Base-by-base conservation (phyloP, 306 rosid species). In the Carpinus viminea region DNA sequence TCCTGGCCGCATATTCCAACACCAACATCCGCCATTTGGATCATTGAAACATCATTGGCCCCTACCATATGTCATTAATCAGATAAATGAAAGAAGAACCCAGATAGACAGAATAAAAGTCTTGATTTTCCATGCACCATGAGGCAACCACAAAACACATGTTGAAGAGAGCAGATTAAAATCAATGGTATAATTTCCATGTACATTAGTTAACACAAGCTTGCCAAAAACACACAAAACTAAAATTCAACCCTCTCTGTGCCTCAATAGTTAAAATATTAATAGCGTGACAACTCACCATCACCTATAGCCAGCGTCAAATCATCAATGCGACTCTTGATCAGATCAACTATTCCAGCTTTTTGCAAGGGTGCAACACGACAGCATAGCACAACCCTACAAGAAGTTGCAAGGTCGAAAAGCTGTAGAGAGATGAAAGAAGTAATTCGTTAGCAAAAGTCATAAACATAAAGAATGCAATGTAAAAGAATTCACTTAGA, bases 21-120 rank as follows among this genome's bases (percentile, higher is more conserved):
- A 72, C 99, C 99, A 79, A 96, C 99, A 90, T 96, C 99, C 68
- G 99, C 99, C 99, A 90, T 96, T 88, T 95, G 98, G 86, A 95
- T 95, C 98, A 95, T 96, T 66, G 99, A 91, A 81, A 96, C 99
- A 52, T 96, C 99, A 79, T 96, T 96, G 77, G 99, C 99, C 70
- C 99, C 99, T 96, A 90, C 53, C 76, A 78, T 70, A 74, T 56
- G 80, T 26, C 70, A 64, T 48, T 73, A 62, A 61, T 54, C 36
- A 82, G 31, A 54, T 3, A 8, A 45, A 28, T 70, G 38, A 52
- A n/a, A 72, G 60, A 72, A 50, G 11, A 66, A 18, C 72, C 41
- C 18, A 62, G 45, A 26, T 10, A 66, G 21, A 59, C 34, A 11
- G 34, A 66, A 41, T 31, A 66, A 8, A 17, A 2, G 45, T 41